These are phyloP conservation scores for Fragaria vesca DNA, from an alignment of 306 rosid genomes.

Conservation along the genomic window DNA sequence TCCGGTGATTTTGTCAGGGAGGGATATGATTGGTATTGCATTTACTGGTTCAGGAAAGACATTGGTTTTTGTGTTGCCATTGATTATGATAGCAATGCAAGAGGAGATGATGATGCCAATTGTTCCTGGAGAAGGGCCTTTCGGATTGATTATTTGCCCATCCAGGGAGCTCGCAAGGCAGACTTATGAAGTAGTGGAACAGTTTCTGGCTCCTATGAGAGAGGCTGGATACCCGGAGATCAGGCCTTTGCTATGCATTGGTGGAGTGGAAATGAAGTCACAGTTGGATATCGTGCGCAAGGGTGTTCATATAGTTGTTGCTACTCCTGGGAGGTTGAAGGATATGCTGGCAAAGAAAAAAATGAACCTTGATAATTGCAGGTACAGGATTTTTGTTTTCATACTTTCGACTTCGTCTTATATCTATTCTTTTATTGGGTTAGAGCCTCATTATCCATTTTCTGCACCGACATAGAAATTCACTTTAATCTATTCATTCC, in stretches of 20 bases:
- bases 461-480: background rate
- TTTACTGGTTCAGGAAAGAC: slow-evolving; percentile 95
- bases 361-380: slow-evolving; percentile 85
- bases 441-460: background rate
- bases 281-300: slow-evolving; percentile 82
- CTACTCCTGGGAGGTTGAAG: slow-evolving; percentile 93
- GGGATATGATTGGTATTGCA: slow-evolving; percentile 97
- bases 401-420: background rate
- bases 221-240: slow-evolving; percentile 93
- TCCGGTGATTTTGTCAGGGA: slow-evolving; percentile 80
- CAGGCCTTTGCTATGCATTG: slow-evolving; percentile 88
- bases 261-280: slow-evolving; percentile 89
- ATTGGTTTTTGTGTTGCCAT: slow-evolving; percentile 82
- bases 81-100: slow-evolving; percentile 89
- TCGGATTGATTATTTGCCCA: slow-evolving; percentile 76
- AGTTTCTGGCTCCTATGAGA: slow-evolving; percentile 65
- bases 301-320: slow-evolving; percentile 96
- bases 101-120: slow-evolving; percentile 97
- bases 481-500: background rate
- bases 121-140: slow-evolving; percentile 89
- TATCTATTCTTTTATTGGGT: background rate
- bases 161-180: slow-evolving; percentile 96
- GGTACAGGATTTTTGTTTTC: slow-evolving; percentile 30
- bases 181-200: slow-evolving; percentile 85
- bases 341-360: slow-evolving; percentile 95